Evolutionary conservation across 768 basidiomycete genomes (phyloP).

Genomic region (Butyriboletus loyo): DNA sequence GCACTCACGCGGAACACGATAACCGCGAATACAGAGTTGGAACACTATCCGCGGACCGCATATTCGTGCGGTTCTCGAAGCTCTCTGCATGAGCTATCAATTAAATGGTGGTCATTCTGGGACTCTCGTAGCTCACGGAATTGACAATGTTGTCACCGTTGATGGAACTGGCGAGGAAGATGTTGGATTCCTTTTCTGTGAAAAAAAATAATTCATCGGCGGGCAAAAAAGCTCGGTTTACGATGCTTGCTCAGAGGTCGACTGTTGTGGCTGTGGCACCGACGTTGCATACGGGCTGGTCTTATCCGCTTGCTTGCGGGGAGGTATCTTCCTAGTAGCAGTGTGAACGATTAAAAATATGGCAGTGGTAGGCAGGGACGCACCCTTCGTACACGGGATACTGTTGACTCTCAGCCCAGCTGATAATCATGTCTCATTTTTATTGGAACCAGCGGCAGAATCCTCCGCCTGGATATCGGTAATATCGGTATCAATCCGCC

Average conservation of each 20-base stretch:
- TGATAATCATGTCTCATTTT: neutral
- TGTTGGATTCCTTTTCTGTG: neutral
- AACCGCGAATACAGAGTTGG: neutral
- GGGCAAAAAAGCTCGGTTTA: neutral
- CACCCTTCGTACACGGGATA: no score
- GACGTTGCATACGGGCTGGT: neutral
- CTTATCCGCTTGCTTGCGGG: neutral
- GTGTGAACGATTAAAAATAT: neutral
- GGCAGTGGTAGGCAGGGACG: neutral
- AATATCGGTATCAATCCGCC: conserved; percentile 8
- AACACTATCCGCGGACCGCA: neutral
- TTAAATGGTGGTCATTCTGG: neutral
- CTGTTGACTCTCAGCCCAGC: no score
- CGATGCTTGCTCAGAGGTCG: neutral
- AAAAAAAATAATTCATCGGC: neutral
- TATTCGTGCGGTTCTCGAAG: neutral
- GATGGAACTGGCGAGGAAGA: neutral
- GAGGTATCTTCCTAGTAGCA: neutral
- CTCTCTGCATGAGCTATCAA: neutral
- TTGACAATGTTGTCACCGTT: neutral
- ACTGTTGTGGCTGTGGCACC: neutral
- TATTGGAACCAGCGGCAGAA: neutral
- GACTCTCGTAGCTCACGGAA: neutral
- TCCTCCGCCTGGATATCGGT: no score
- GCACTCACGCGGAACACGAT: no score